A percentile compares a stretch with the other conserved stretches of the same genome.
Evolutionary conservation across 768 basidiomycete species (phyloP).

Genomic region (Termitomyces sp.): DNA sequence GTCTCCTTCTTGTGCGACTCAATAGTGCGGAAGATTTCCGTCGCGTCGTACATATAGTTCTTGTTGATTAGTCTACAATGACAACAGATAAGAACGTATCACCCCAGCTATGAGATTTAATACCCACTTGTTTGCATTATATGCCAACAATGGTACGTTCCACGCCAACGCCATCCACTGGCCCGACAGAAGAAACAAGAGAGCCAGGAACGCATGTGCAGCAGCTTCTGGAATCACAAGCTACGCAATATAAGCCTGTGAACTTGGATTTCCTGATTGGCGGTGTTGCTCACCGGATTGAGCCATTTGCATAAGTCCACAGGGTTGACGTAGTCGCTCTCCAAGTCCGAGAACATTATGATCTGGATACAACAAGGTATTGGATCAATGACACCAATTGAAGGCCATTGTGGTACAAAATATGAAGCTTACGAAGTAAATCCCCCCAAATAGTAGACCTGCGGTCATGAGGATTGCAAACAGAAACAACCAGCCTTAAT

Average conservation of each 20-base stretch:
- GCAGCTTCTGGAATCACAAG: conserved; percentile 96
- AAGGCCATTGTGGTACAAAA: not conserved
- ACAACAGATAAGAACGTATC: not conserved
- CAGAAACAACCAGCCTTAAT: conserved; percentile 89
- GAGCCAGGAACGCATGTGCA: conserved; percentile 85
- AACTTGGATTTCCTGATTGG: not conserved
- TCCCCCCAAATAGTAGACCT: conserved; percentile 93
- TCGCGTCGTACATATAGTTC: conserved; percentile 98
- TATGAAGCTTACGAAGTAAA: conserved; percentile 84
- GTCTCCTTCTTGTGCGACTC: conserved; percentile 93
- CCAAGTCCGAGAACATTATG: conserved; percentile 99
- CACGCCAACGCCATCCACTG: conserved; percentile 93
- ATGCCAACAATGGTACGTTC: conserved; percentile 83
- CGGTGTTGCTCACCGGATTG: conserved; percentile 65
- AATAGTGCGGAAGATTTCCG: conserved; percentile 97
- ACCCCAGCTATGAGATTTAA: not conserved
- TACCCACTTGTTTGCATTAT: conserved; percentile 90
- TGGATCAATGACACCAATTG: not conserved
- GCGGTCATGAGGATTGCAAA: conserved; percentile 95
- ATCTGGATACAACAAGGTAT: conserved; percentile 48
- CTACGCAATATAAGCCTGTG: conserved; percentile 31
- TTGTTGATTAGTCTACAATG: conserved; percentile 75
- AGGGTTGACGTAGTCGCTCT: conserved; percentile 99
- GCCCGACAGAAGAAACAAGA: conserved; percentile 88
- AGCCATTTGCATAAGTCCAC: conserved; percentile 99